Base-by-base conservation (phyloP, 257 asterid species). In the Coffea eugenioides region DNA sequence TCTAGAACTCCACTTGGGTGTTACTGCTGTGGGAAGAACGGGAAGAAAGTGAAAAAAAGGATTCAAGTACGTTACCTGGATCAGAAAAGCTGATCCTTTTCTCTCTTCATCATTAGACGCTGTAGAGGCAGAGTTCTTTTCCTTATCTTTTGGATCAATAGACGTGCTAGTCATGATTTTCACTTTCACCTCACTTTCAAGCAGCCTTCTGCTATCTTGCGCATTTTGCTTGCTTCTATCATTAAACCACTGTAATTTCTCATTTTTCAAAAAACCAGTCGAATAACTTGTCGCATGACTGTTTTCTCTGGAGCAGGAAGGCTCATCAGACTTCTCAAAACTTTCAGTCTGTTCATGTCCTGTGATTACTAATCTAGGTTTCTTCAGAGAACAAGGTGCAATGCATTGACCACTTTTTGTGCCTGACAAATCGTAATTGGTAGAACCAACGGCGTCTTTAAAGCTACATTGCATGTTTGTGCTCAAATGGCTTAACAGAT, bases 1-100 rank as follows among this genome's bases (percentile, higher is more conserved):
- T 74, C 34, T 21, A 74, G 13, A 74, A 74, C 48, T 69, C 49
- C 20, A 43, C n/a, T 56, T 13, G 25, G 59, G 54, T 36, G 43
- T 25, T 23, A 68, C 54, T 36, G 49, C 18, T n/a, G 49, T 13
- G 41, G 66, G 4, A 64, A 45, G 51, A 54, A 72, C 36, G 23
- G 48, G 31, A 49, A 16, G 18, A 39, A 70, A 69, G 39, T 54
- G 49, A 56, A 13, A 57, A 75, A 23, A 10, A 57, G 39, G 70
- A 8, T 45, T 45, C 3, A 66, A 77, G 46, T 69, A 57, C 51
- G 25, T 87, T 88, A 95, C 99, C 99, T 93, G 93, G 82, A 76
- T 43, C 65, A 90, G 96, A 86, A 92, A 95, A 74, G 86, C 88
- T 59, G 97, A 85, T 84, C 99, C 99, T 82, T 85, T 92, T 51